These are phyloP conservation scores for Antitrichia curtipendula DNA, from an alignment of 225 moss, liverwort and hornwort genomes.

Conservation along the genomic window DNA sequence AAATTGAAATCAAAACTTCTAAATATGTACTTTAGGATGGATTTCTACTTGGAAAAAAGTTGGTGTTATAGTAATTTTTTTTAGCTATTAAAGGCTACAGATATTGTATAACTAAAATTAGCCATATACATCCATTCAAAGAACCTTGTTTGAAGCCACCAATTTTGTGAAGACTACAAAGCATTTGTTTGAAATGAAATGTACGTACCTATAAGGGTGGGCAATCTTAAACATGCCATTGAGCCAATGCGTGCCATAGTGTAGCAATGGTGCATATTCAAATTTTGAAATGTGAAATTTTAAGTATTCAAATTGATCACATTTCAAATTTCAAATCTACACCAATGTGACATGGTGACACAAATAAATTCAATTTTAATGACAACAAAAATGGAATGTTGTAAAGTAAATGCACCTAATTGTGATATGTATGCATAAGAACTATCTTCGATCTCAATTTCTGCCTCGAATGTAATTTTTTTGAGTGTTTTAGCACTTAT, in stretches of 20 bases:
- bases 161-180: background rate
- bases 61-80: background rate
- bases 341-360: background rate
- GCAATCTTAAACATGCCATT: background rate
- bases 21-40: too few relatives aligned
- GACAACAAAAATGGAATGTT: accelerated
- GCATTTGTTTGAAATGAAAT: background rate
- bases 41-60: background rate
- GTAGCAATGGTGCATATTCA: background rate
- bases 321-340: background rate
- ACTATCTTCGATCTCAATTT: background rate
- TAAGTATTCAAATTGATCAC: too few relatives aligned
- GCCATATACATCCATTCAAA: background rate
- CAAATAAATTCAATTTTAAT: background rate
- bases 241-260: background rate
- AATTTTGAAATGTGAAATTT: background rate
- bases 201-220: background rate
- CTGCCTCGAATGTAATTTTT: background rate
- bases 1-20: background rate
- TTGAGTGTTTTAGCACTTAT: accelerated
- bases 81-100: background rate
- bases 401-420: background rate
- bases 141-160: accelerated
- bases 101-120: background rate
- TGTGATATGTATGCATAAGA: background rate